Percentiles rank a stretch among this genome's conserved stretches.
phyloP scores from a whole-genome alignment of 139 green algal species.

The Chlorella sorokiniana region DNA sequence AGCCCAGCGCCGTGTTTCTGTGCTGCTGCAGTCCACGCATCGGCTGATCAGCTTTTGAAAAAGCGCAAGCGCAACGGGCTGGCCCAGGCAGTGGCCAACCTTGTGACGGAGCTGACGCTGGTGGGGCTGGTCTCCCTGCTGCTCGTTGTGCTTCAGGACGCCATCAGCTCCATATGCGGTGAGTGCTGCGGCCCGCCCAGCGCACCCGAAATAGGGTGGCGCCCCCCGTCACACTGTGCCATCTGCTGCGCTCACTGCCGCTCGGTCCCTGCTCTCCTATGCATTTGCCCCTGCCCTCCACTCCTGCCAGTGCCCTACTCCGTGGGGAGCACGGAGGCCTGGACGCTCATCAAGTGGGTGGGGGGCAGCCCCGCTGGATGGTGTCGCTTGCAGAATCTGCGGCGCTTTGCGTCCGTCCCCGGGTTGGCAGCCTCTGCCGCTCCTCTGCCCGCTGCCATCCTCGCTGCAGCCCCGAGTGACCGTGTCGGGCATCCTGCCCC shows the following conservation, averaged over 20 bases:
- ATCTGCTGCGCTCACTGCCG: not conserved
- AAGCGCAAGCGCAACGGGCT: constrained; percentile 26
- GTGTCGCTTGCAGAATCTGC: too few species aligned
- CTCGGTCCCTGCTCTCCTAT: not conserved
- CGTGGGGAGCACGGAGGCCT: not conserved
- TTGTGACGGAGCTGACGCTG: constrained; percentile 16
- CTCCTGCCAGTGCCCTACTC: constrained; percentile 5
- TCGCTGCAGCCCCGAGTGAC: too few species aligned
- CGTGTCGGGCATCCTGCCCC: too few species aligned
- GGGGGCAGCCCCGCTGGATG: too few species aligned
- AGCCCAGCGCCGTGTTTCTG: too few species aligned
- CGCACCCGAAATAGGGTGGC: too few species aligned
- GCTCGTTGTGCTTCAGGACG: constrained; percentile 18
- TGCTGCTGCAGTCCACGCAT: not conserved
- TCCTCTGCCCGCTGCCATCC: too few species aligned
- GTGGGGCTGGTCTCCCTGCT: constrained; percentile 14
- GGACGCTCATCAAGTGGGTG: not conserved
- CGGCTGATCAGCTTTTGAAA: constrained; percentile 1
- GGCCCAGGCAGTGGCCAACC: constrained; percentile 1
- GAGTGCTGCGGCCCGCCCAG: not conserved
- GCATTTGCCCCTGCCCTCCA: too few species aligned
- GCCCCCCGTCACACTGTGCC: too few species aligned
- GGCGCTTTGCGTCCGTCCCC: too few species aligned
- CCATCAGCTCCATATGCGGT: constrained; percentile 18
- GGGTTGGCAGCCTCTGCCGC: too few species aligned